phyloP scores from a whole-genome alignment of 2,329 filamentous ascomycete genomes.

The Nemania diffusa region DNA sequence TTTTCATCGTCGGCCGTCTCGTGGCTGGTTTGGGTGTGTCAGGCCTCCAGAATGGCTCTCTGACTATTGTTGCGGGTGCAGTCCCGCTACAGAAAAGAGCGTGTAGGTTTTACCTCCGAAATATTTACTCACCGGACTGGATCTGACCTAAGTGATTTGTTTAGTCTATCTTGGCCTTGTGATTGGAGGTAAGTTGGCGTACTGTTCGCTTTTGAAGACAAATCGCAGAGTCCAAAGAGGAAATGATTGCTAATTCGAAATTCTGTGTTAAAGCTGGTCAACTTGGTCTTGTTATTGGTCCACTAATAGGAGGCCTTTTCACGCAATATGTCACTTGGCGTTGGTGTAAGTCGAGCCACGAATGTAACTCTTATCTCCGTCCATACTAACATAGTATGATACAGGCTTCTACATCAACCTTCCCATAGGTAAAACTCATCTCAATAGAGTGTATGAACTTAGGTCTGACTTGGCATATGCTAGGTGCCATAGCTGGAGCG shows the following conservation, averaged over 20 bases:
- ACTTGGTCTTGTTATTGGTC: constrained; percentile 37
- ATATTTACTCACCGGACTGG: background rate
- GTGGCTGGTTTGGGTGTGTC: constrained; percentile 64
- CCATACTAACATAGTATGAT: constrained; percentile 47
- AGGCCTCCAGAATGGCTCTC: constrained; percentile 62
- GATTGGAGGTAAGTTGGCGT: constrained; percentile 57
- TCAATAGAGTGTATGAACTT: background rate
- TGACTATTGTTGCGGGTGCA: constrained; percentile 60
- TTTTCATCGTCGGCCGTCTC: constrained; percentile 66
- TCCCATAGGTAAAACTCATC: constrained; percentile 48
- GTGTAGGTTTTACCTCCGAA: constrained; percentile 37
- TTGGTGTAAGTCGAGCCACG: constrained; percentile 34
- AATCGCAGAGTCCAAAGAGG: background rate
- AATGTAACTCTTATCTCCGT: background rate
- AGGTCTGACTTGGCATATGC: background rate
- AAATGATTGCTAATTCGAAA: constrained; percentile 14
- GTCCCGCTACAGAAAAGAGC: constrained; percentile 56
- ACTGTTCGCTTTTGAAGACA: constrained; percentile 44
- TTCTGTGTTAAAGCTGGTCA: constrained; percentile 25
- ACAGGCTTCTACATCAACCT: constrained; percentile 56
- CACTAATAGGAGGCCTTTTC: constrained; percentile 34
- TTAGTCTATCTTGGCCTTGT: constrained; percentile 55
- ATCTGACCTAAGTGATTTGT: constrained; percentile 3
- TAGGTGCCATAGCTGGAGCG: constrained; percentile 49
- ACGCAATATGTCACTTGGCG: constrained; percentile 39